phyloP scores from a whole-genome alignment of 2,329 filamentous ascomycete genomes.

The Acephala macrosclerotiorum region DNA sequence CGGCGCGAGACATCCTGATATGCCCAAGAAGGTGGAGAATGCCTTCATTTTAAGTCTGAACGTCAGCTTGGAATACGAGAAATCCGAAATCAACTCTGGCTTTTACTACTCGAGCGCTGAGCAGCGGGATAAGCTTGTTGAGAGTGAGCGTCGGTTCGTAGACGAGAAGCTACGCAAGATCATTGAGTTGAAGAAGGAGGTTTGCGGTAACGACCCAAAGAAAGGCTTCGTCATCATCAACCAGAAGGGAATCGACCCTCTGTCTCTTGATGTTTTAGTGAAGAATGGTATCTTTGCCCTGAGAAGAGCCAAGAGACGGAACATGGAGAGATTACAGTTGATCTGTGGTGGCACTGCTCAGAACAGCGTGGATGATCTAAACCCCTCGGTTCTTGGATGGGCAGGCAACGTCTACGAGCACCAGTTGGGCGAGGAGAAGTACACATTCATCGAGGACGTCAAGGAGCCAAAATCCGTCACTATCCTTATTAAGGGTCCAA shows the following conservation, averaged over 20 bases:
- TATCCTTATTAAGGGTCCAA: constrained; percentile 96
- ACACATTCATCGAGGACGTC: constrained; percentile 97
- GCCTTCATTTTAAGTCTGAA: constrained; percentile 95
- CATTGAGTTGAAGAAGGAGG: constrained; percentile 96
- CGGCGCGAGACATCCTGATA: constrained; percentile 94
- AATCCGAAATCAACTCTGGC: constrained; percentile 97
- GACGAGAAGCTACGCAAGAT: constrained; percentile 98
- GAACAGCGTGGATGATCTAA: constrained; percentile 95
- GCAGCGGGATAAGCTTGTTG: constrained; percentile 96
- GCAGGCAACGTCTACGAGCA: constrained; percentile 97
- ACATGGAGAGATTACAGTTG: constrained; percentile 98
- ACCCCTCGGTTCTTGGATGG: constrained; percentile 90
- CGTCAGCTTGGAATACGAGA: constrained; percentile 97
- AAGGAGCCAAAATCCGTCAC: constrained; percentile 99
- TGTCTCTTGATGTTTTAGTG: constrained; percentile 93
- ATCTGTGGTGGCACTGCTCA: constrained; percentile 90
- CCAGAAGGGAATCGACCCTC: constrained; percentile 97
- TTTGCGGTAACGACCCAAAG: constrained; percentile 90
- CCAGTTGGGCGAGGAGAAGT: constrained; percentile 97
- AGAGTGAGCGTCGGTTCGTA: constrained; percentile 94
- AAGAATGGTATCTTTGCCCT: constrained; percentile 98
- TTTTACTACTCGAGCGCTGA: constrained; percentile 99
- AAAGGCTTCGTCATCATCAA: constrained; percentile 99
- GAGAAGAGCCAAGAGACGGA: constrained; percentile 93
- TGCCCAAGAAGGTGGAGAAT: constrained; percentile 96